Conservation (phyloP, 768 basidiomycete genomes). For the Roridomyces roridus region DNA sequence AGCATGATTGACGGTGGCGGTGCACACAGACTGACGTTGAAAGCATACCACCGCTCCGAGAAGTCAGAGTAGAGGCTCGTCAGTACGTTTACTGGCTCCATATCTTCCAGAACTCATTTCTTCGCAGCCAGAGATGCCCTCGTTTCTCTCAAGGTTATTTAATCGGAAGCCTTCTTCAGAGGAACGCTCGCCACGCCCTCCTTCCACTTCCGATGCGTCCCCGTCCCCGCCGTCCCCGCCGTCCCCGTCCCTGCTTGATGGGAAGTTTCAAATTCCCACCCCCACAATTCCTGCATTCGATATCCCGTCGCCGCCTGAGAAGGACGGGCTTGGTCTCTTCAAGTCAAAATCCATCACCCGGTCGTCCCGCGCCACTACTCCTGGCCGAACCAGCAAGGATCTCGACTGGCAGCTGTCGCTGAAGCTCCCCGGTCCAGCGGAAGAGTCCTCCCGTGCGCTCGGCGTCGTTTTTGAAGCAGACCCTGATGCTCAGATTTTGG, state of each 20-base stretch:
- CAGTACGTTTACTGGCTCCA: too few species aligned
- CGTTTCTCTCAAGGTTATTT: slow-evolving; percentile 80
- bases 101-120: background rate
- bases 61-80: too few species aligned
- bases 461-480: slow-evolving; percentile 68
- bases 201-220: slow-evolving; percentile 44
- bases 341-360: slow-evolving; percentile 49
- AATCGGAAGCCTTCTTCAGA: slow-evolving; percentile 53
- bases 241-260: slow-evolving; percentile 63
- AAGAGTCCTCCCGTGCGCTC: slow-evolving; percentile 52
- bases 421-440: slow-evolving; percentile 60
- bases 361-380: slow-evolving; percentile 39
- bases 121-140: slow-evolving; percentile 48
- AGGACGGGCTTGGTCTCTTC: slow-evolving; percentile 59
- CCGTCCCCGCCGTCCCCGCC: slow-evolving; percentile 39
- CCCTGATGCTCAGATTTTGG: slow-evolving; percentile 49
- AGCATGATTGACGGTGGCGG: slow-evolving; percentile 8
- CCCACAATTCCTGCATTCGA: slow-evolving; percentile 45
- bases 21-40: too few species aligned
- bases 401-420: slow-evolving; percentile 61
- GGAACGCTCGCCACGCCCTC: slow-evolving; percentile 47
- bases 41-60: too few species aligned
- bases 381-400: slow-evolving; percentile 33
- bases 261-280: slow-evolving; percentile 64
- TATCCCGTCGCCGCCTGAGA: slow-evolving; percentile 39